Conservation (phyloP, 768 basidiomycete genomes). For the Leucogyrophana mollusca region DNA sequence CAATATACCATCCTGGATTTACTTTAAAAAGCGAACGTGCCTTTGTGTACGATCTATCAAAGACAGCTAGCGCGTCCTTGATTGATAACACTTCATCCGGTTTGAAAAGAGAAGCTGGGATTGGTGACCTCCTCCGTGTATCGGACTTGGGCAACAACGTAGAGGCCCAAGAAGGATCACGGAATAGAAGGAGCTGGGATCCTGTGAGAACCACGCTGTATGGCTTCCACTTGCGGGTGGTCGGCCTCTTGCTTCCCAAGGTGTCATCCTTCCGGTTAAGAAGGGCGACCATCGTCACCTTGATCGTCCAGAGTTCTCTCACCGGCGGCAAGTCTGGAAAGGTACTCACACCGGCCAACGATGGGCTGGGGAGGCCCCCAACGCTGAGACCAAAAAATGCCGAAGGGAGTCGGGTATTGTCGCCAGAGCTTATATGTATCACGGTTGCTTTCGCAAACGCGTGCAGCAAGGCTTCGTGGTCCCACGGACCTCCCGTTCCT, state of each 20-base stretch:
- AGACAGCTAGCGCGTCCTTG: conserved; percentile 75
- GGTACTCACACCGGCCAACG: conserved; percentile 25
- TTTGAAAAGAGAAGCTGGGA: conserved; percentile 48
- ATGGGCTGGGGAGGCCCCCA: conserved; percentile 31
- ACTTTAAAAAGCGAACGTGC: conserved; percentile 40
- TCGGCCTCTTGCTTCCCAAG: conserved; percentile 68
- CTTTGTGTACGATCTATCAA: conserved; percentile 75
- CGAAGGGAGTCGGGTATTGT: conserved; percentile 35
- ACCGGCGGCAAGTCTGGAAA: conserved; percentile 21
- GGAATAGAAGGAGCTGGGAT: conserved; percentile 90
- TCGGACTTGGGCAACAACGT: conserved; percentile 44
- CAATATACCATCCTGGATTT: neutral
- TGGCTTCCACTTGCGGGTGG: conserved; percentile 82
- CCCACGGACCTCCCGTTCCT: conserved; percentile 65
- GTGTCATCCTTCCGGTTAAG: conserved; percentile 82
- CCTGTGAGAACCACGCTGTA: conserved; percentile 86
- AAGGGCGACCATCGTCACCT: conserved; percentile 77
- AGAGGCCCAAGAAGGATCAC: conserved; percentile 60
- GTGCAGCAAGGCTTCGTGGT: conserved; percentile 61
- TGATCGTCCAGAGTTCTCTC: conserved; percentile 48
- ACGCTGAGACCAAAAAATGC: conserved; percentile 43
- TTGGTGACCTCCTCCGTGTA: conserved; percentile 32
- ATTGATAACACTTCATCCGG: conserved; percentile 88
- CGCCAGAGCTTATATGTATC: conserved; percentile 52
- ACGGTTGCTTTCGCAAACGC: conserved; percentile 61